Evolutionary conservation across 441 rosid genomes (phyloP).

Genomic region (Francoa sonchifolia): DNA sequence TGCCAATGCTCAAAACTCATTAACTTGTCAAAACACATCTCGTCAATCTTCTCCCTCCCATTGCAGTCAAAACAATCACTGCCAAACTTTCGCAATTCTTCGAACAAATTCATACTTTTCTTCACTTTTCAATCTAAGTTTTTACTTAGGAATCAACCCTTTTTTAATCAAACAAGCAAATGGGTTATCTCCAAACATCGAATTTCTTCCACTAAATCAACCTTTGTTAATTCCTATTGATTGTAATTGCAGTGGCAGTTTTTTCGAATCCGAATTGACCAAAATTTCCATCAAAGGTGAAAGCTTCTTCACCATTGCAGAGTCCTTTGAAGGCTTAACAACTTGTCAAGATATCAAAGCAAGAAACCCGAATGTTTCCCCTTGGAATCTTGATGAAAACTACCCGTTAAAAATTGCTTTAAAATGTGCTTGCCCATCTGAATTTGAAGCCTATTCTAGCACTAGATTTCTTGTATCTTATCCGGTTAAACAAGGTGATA

Average conservation of each 20-base stretch:
- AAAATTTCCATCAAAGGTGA: slow-evolving; percentile 48
- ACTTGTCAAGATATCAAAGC: slow-evolving; percentile 46
- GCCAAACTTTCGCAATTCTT: slow-evolving; percentile 48
- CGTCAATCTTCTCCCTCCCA: slow-evolving; percentile 36
- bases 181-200: slow-evolving; percentile 37
- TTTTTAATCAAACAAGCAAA: slow-evolving; percentile 32
- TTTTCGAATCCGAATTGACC: slow-evolving; percentile 38
- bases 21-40: slow-evolving; percentile 37
- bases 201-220: slow-evolving; percentile 33
- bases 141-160: slow-evolving; percentile 37
- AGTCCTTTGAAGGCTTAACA: slow-evolving; percentile 61
- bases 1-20: slow-evolving; percentile 29
- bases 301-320: slow-evolving; percentile 43
- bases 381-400: slow-evolving; percentile 30
- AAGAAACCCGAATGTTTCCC: slow-evolving; percentile 38
- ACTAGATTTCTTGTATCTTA: slow-evolving; percentile 42
- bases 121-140: slow-evolving; percentile 46
- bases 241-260: slow-evolving; percentile 45
- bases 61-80: slow-evolving; percentile 26
- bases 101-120: slow-evolving; percentile 37
- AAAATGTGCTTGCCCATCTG: slow-evolving; percentile 49
- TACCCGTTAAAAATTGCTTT: slow-evolving; percentile 35
- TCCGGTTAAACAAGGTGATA: slow-evolving; percentile 46
- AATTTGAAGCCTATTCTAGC: slow-evolving; percentile 15
- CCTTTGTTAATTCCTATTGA: slow-evolving; percentile 45